phyloP scores from a whole-genome alignment of 1,284 basidiomycete genomes.

The Malassezia nana region DNA sequence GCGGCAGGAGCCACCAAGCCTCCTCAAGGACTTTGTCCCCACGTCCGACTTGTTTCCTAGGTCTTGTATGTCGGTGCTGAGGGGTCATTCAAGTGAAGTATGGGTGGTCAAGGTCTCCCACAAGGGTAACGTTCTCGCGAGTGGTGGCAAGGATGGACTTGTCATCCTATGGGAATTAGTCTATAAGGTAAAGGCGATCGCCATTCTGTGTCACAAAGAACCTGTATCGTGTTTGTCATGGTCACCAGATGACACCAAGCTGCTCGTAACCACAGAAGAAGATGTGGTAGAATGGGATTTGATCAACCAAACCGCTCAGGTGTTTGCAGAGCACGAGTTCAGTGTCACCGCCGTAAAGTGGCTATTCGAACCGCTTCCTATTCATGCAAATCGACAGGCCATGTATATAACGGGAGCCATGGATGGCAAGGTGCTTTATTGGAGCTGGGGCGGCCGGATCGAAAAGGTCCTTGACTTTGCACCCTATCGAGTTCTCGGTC shows the following conservation, averaged over 20 bases:
- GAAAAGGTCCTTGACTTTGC: constrained; percentile 55
- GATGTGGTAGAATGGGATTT: constrained; percentile 31
- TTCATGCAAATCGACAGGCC: constrained; percentile 53
- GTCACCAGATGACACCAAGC: constrained; percentile 31
- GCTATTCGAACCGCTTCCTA: constrained; percentile 54
- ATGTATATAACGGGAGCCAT: constrained; percentile 82
- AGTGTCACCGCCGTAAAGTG: constrained; percentile 76
- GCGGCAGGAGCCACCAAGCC: constrained; percentile 18
- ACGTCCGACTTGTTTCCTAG: constrained; percentile 71
- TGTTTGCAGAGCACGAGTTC: constrained; percentile 63
- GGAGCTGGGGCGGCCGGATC: constrained; percentile 49
- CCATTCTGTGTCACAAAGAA: constrained; percentile 17
- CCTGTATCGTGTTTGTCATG: constrained; percentile 53
- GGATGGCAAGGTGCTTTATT: constrained; percentile 76
- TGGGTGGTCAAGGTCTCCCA: constrained; percentile 94
- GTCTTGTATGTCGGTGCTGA: constrained; percentile 57
- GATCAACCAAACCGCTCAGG: constrained; percentile 10
- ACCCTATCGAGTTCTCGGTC: constrained; percentile 77
- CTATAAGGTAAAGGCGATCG: not conserved
- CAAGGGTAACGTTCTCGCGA: constrained; percentile 72
- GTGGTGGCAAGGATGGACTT: constrained; percentile 71
- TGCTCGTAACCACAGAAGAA: constrained; percentile 28
- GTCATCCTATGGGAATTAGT: constrained; percentile 68
- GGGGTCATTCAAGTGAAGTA: constrained; percentile 81
- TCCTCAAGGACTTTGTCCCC: constrained; percentile 77